phyloP scores from a whole-genome alignment of 805 yeast genomes.

The Schwanniomyces yamadae region DNA sequence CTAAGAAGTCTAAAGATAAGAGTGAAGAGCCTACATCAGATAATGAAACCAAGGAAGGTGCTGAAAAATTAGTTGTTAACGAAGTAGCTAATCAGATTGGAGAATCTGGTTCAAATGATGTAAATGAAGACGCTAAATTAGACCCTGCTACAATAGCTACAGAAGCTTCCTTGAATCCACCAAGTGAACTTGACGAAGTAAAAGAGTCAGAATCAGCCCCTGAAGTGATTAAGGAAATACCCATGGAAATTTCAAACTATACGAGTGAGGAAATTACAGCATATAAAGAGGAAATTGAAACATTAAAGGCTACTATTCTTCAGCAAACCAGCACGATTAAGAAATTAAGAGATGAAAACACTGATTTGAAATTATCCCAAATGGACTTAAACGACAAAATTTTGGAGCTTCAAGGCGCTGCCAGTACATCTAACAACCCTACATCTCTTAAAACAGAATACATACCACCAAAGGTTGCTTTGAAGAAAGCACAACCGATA shows the following conservation, averaged over 20 bases:
- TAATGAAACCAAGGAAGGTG: conserved; percentile 10
- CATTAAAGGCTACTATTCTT: conserved; percentile 24
- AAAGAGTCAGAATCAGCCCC: not conserved
- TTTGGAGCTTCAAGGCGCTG: conserved; percentile 18
- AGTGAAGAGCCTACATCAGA: conserved; percentile 10
- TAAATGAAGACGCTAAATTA: conserved; percentile 10
- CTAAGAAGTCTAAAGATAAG: conserved; percentile 41
- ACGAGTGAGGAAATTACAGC: not conserved
- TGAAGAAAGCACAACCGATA: conserved; percentile 29
- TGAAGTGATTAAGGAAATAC: conserved; percentile 7
- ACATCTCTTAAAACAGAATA: conserved; percentile 1
- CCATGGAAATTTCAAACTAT: conserved; percentile 7
- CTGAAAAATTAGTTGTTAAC: conserved; percentile 9
- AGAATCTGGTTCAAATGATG: conserved; percentile 5
- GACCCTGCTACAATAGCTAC: conserved; percentile 5
- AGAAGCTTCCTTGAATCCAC: conserved; percentile 3
- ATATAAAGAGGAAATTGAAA: conserved; percentile 9
- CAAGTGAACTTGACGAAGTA: conserved; percentile 4
- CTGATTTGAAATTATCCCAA: conserved; percentile 37
- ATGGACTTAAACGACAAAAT: conserved; percentile 40
- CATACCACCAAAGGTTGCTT: conserved; percentile 6
- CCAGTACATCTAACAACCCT: conserved; percentile 6
- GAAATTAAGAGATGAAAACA: conserved; percentile 40
- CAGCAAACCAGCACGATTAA: conserved; percentile 35
- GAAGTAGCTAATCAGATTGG: conserved; percentile 9